Percentiles rank a stretch among this genome's conserved stretches.
phyloP scores from a whole-genome alignment of 1,139 yeast species.

The Candida albicans region DNA sequence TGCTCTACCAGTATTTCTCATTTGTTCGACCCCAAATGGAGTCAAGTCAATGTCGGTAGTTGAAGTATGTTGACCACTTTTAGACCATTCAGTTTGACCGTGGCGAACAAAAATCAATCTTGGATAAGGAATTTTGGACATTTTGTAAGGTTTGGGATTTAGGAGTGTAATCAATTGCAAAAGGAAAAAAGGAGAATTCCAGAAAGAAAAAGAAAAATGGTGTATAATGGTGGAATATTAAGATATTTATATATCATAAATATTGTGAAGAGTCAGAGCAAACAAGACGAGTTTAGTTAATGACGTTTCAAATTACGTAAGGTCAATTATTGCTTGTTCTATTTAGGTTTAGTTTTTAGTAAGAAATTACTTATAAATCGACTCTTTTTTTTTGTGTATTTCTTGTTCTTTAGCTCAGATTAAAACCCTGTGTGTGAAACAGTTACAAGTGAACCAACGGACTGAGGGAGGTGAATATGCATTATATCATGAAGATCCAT shows the following conservation, averaged over 20 bases:
- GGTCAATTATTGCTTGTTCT: too few species aligned
- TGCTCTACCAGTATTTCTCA: conserved; percentile 69
- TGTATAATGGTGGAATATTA: background rate
- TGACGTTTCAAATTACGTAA: too few species aligned
- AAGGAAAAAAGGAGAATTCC: background rate
- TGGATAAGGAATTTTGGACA: conserved; percentile 50
- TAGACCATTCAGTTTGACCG: conserved; percentile 95
- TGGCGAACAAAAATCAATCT: conserved; percentile 81
- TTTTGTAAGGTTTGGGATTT: conserved; percentile 1
- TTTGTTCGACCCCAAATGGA: conserved; percentile 72
- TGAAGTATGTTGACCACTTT: conserved; percentile 89
- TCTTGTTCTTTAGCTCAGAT: too few species aligned
- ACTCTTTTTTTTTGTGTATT: too few species aligned
- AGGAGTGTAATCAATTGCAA: background rate
- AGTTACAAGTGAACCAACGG: too few species aligned
- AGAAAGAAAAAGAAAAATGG: background rate
- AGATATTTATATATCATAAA: background rate
- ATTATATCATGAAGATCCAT: too few species aligned
- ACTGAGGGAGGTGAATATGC: too few species aligned
- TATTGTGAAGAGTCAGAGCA: too few species aligned
- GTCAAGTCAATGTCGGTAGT: conserved; percentile 79
- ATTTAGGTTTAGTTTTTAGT: too few species aligned
- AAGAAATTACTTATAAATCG: too few species aligned
- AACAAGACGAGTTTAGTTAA: too few species aligned
- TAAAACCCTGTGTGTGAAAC: too few species aligned